Evolutionary conservation across 2,329 filamentous ascomycete genomes (phyloP).

Genomic region (Penicillium rolfsii): DNA sequence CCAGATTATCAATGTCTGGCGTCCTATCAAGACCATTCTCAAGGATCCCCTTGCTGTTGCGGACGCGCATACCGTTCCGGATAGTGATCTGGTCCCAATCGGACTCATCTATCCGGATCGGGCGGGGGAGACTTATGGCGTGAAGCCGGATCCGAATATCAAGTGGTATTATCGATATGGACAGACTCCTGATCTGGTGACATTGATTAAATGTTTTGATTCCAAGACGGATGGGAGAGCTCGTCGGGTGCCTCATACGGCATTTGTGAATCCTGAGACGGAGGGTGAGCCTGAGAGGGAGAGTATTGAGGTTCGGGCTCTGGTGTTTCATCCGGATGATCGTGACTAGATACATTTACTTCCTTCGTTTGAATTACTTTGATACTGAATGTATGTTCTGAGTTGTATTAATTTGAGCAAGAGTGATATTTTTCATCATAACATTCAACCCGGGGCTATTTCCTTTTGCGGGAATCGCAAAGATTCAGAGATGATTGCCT

Average conservation of each 20-base stretch:
- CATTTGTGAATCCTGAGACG: slow-evolving; percentile 57
- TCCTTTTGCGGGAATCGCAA: background rate
- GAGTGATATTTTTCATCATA: background rate
- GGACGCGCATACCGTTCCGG: slow-evolving; percentile 54
- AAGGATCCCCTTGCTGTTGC: slow-evolving; percentile 61
- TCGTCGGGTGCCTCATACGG: slow-evolving; percentile 59
- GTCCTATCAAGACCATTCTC: slow-evolving; percentile 54
- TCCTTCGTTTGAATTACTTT: background rate
- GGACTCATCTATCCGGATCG: slow-evolving; percentile 57
- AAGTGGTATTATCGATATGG: slow-evolving; percentile 59
- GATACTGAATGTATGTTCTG: background rate
- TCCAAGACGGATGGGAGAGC: slow-evolving; percentile 59
- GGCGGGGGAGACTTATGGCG: slow-evolving; percentile 54
- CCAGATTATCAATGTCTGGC: slow-evolving; percentile 58
- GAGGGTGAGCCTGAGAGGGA: slow-evolving; percentile 46
- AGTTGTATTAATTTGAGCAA: background rate
- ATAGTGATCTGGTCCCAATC: slow-evolving; percentile 55
- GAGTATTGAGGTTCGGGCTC: slow-evolving; percentile 61
- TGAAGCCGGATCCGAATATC: slow-evolving; percentile 49
- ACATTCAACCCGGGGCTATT: background rate
- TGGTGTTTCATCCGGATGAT: slow-evolving; percentile 57
- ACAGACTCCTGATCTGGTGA: slow-evolving; percentile 58
- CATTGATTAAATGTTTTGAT: slow-evolving; percentile 66
- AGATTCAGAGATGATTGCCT: background rate
- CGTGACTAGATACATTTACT: slow-evolving; percentile 20